phyloP scores from a whole-genome alignment of 495 filamentous ascomycete genomes.

The Pyronema domesticum region DNA sequence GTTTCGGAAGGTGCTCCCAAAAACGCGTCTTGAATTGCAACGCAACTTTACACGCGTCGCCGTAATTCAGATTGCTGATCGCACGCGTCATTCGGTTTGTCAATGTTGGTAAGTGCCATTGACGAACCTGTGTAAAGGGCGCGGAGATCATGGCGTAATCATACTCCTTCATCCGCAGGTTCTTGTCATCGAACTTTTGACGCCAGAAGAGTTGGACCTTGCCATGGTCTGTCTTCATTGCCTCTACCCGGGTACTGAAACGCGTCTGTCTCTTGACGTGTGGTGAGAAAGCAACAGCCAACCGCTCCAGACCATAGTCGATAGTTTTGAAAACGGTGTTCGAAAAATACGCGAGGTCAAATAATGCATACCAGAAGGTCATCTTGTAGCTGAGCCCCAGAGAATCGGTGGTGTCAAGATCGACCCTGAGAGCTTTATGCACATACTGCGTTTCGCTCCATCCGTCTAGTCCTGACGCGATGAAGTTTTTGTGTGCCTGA shows the following conservation, averaged over 20 bases:
- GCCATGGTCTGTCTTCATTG: neutral
- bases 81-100: conserved; percentile 38
- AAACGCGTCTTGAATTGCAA: conserved; percentile 47
- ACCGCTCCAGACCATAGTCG: conserved; percentile 40
- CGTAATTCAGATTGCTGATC: conserved; percentile 42
- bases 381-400: neutral
- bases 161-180: conserved; percentile 34
- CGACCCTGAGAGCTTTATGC: conserved; percentile 36
- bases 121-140: conserved; percentile 36
- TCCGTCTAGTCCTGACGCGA: conserved; percentile 31
- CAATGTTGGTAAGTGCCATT: conserved; percentile 29
- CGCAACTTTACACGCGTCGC: conserved; percentile 44
- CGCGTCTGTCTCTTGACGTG: conserved; percentile 36
- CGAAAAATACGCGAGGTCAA: conserved; percentile 41
- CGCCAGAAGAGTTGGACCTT: conserved; percentile 35
- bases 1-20: conserved; percentile 44
- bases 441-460: conserved; percentile 48
- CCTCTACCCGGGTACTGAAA: conserved; percentile 33
- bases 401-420: conserved; percentile 29
- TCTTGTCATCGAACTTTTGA: conserved; percentile 27
- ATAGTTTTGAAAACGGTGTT: conserved; percentile 46
- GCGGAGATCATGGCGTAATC: conserved; percentile 48
- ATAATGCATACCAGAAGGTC: conserved; percentile 29
- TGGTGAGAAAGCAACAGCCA: conserved; percentile 45
- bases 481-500: conserved; percentile 40